Evolutionary conservation across 352 stramenopile genomes (phyloP).

Genomic region (Phytophthora agathidicida): DNA sequence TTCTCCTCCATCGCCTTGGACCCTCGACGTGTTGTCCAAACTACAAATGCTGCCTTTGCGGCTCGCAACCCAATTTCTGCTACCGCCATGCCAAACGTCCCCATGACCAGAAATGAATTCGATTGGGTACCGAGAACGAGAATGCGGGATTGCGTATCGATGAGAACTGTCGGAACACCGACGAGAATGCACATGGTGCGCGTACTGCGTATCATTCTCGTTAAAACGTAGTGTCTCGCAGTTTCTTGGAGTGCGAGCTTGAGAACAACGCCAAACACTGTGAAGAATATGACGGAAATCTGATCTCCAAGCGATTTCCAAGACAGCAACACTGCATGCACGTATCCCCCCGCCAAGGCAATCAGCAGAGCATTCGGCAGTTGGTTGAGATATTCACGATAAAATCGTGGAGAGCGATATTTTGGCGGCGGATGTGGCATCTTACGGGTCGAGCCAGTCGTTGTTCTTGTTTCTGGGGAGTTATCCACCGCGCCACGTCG

Average conservation of each 20-base stretch:
- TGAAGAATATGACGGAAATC: conserved; percentile 19
- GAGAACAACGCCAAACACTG: conserved; percentile 27
- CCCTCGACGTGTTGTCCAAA: conserved; percentile 25
- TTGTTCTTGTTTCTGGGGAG: background rate
- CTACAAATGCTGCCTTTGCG: conserved; percentile 30
- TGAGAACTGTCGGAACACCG: conserved; percentile 44
- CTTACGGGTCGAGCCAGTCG: background rate
- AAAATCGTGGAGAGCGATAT: conserved; percentile 4
- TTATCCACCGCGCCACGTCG: conserved; percentile 7
- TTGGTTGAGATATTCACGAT: conserved; percentile 5
- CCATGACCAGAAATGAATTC: conserved; percentile 10
- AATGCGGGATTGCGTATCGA: conserved; percentile 54
- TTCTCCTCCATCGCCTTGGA: conserved; percentile 17
- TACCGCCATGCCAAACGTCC: conserved; percentile 32
- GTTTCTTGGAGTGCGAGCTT: conserved; percentile 46
- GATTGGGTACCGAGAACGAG: conserved; percentile 37
- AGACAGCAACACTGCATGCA: conserved; percentile 26
- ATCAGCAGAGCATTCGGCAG: conserved; percentile 9
- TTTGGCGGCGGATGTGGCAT: background rate
- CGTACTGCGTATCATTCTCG: conserved; percentile 32
- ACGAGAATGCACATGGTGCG: conserved; percentile 53
- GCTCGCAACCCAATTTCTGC: conserved; percentile 28
- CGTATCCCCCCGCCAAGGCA: conserved; percentile 25
- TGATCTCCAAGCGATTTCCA: conserved; percentile 5
- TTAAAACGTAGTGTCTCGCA: conserved; percentile 29